Percentiles rank a stretch among this genome's conserved stretches.
Evolutionary conservation across 2,329 filamentous ascomycete species (phyloP).

Genomic region (Aspergillus pseudonomiae): DNA sequence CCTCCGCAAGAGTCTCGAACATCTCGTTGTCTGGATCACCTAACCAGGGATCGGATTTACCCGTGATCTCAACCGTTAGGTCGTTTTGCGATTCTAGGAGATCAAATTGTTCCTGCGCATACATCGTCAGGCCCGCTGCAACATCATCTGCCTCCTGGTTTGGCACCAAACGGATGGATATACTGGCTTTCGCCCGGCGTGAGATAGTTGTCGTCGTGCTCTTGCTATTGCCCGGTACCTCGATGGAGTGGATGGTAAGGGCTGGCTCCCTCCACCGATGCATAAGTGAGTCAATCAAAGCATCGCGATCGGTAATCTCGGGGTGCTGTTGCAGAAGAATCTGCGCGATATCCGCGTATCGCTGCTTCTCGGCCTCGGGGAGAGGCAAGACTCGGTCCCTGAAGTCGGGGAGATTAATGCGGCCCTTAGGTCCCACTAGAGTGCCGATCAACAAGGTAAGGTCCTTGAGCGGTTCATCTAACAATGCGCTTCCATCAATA

Average conservation of each 20-base stretch:
- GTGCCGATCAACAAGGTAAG: slow-evolving; percentile 80
- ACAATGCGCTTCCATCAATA: slow-evolving; percentile 89
- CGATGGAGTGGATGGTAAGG: slow-evolving; percentile 88
- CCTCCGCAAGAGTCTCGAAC: slow-evolving; percentile 83
- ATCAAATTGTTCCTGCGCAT: slow-evolving; percentile 71
- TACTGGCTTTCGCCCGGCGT: slow-evolving; percentile 80
- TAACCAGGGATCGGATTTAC: slow-evolving; percentile 94
- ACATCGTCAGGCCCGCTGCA: slow-evolving; percentile 66
- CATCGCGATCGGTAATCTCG: slow-evolving; percentile 62
- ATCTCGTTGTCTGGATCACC: slow-evolving; percentile 89
- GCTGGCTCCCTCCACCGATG: slow-evolving; percentile 94
- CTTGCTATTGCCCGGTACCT: slow-evolving; percentile 75
- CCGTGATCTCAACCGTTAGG: slow-evolving; percentile 81
- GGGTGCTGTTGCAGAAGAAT: slow-evolving; percentile 75
- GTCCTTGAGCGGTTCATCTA: slow-evolving; percentile 91
- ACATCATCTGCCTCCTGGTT: slow-evolving; percentile 87
- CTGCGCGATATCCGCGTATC: slow-evolving; percentile 82
- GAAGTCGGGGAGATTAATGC: slow-evolving; percentile 83
- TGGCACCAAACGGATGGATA: slow-evolving; percentile 89
- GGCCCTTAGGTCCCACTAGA: slow-evolving; percentile 78
- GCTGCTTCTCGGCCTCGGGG: slow-evolving; percentile 72
- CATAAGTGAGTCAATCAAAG: slow-evolving; percentile 84
- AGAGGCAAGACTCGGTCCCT: slow-evolving; percentile 81
- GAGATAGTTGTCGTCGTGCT: slow-evolving; percentile 87
- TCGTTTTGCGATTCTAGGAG: slow-evolving; percentile 78